Evolutionary conservation across 192 early-diverging fungal species (phyloP).

Genomic region (Funneliformis geosporum): DNA sequence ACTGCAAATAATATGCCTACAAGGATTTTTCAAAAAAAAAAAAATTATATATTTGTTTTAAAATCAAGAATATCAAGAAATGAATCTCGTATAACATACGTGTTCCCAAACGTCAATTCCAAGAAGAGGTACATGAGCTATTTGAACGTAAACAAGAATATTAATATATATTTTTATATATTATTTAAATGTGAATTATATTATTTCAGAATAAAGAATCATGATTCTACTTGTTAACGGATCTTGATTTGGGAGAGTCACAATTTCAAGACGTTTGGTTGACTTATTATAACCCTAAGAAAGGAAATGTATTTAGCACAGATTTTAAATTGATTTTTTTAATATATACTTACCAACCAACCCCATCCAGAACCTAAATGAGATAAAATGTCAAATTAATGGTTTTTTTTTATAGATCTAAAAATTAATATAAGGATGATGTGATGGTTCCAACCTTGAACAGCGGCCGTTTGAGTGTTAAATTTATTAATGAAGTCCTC

Average conservation of each 20-base stretch:
- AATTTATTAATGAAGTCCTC: constrained; percentile 79
- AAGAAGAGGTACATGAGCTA: constrained; percentile 77
- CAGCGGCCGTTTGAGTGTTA: constrained; percentile 75
- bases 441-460: constrained; percentile 64
- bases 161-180: not conserved
- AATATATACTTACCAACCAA: constrained; percentile 72
- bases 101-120: constrained; percentile 97
- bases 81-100: constrained; percentile 38
- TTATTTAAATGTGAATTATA: not conserved
- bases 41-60: not conserved
- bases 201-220: not conserved
- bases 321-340: not conserved
- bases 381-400: constrained; percentile 25
- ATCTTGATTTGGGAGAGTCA: constrained; percentile 90
- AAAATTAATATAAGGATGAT: not conserved
- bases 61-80: not conserved
- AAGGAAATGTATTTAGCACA: not conserved
- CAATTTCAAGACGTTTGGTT: constrained; percentile 78
- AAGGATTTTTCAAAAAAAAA: constrained; percentile 15
- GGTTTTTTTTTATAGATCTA: not conserved
- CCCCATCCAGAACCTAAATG: constrained; percentile 82
- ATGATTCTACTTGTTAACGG: constrained; percentile 47
- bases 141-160: not conserved
- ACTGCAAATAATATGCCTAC: constrained; percentile 93
- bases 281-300: constrained; percentile 77